Base-by-base conservation (phyloP, 495 filamentous ascomycete genomes). In the Pseudomonodictys pantanalensis region DNA sequence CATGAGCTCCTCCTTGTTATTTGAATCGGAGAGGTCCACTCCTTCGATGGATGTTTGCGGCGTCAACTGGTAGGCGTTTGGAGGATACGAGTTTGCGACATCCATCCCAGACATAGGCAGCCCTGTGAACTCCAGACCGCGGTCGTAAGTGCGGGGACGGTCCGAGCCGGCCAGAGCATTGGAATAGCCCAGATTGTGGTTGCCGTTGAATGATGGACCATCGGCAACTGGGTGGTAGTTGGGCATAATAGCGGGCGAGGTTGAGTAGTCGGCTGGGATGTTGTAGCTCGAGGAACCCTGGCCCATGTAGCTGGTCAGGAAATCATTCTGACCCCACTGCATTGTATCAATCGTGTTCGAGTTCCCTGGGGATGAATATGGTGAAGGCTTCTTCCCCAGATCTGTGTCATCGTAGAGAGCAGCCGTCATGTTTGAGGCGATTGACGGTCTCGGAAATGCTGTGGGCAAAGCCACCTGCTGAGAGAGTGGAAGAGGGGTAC, bases 61-160 rank as follows among this genome's bases (percentile, higher is more conserved):
- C 11, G 62, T 54, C 12, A 67, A 44, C 18, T 58, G 54, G 33
- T 67, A 68, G 9, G 65, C 65, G 15, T 50, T 47, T 4, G 65
- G 65, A 4, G 65, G 65, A 52, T 64, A 64, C 8, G 60, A 52
- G 10, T 68, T 43, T 10, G 24, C 11, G 22, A 56, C 57, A 42
- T 23, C 46, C 56, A n/a, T n/a, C n/a, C n/a, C n/a, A n/a, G n/a
- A n/a, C n/a, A 52, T 56, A 46, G 33, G 30, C 60, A n/a, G 12
- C 20, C 39, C 28, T 12, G 56, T 20, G 9, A 67, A 23, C 15
- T 53, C 60, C 41, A 57, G 49, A 32, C 1, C 41, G 30, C 26
- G 42, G 15, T 48, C 20, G 38, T 67, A 63, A 18, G 64, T 49
- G n/a, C 64, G 59, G n/a, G 64, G 59, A 28, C 59, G 61, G 42